Percentiles rank a stretch among this genome's conserved stretches.
Conservation (phyloP, 2,329 filamentous ascomycete genomes). For the Acrodontium crateriforme region DNA sequence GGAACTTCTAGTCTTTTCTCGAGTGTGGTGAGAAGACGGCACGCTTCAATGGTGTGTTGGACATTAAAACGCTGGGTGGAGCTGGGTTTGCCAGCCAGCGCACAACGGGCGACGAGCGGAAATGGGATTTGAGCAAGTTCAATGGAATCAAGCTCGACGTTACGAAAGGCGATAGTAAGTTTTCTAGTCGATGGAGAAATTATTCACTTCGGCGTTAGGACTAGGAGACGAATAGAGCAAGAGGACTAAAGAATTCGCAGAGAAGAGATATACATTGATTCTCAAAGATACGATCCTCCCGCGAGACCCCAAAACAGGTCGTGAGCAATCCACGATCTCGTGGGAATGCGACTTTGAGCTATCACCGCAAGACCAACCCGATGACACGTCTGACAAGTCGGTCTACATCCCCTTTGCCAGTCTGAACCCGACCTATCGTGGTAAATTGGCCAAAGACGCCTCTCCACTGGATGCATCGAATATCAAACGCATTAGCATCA, state of each 20-base stretch:
- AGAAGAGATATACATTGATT: constrained; percentile 57
- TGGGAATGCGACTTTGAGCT: constrained; percentile 59
- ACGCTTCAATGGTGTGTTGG: constrained; percentile 53
- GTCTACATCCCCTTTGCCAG: constrained; percentile 50
- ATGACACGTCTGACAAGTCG: constrained; percentile 13
- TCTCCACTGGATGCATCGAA: constrained; percentile 43
- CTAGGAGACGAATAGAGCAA: constrained; percentile 1
- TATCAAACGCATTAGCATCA: constrained; percentile 57
- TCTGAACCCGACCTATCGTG: constrained; percentile 61
- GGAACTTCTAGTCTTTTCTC: constrained; percentile 36
- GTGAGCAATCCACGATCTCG: constrained; percentile 57
- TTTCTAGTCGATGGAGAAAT: constrained; percentile 1
- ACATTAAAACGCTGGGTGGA: constrained; percentile 61
- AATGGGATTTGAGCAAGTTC: constrained; percentile 51
- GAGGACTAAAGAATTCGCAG: constrained; percentile 12
- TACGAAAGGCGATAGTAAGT: constrained; percentile 37
- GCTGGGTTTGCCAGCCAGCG: constrained; percentile 73
- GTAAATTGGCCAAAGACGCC: constrained; percentile 48
- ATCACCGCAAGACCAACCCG: constrained; percentile 16
- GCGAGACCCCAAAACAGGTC: constrained; percentile 43
- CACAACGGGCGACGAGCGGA: constrained; percentile 41
- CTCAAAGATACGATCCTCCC: constrained; percentile 56
- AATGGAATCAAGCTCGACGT: constrained; percentile 47
- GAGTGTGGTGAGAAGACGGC: constrained; percentile 27
- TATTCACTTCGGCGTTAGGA: constrained; percentile 4